These are phyloP conservation scores for Globisporangium cederbergense DNA, from an alignment of 352 stramenopile species.

Conservation along the genomic window DNA sequence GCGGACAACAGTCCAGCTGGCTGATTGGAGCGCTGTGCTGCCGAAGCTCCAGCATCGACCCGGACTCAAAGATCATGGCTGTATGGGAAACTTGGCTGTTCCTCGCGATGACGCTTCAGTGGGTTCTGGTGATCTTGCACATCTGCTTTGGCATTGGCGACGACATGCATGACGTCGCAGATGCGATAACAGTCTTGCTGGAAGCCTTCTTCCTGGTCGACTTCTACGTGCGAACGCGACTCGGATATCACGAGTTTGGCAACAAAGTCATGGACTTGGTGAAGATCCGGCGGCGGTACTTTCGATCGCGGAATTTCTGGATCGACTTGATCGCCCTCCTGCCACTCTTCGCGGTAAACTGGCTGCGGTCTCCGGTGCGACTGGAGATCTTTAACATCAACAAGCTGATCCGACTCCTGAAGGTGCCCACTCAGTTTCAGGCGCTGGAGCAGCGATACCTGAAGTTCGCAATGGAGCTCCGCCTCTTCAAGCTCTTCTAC, in stretches of 20 bases:
- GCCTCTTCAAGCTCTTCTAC: constrained; percentile 54
- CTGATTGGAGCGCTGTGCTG: constrained; percentile 1
- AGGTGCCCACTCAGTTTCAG: constrained; percentile 39
- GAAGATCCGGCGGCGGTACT: constrained; percentile 33
- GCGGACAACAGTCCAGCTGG: background rate
- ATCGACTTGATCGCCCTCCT: constrained; percentile 38
- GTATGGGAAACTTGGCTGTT: constrained; percentile 45
- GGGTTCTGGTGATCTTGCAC: constrained; percentile 36
- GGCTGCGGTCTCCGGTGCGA: constrained; percentile 16
- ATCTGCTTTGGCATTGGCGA: constrained; percentile 37
- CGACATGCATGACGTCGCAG: constrained; percentile 19
- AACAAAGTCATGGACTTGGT: constrained; percentile 48
- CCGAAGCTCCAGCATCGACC: constrained; percentile 26
- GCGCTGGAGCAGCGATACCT: constrained; percentile 43
- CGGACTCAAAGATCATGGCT: constrained; percentile 30
- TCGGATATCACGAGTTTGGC: constrained; percentile 46
- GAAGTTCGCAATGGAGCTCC: constrained; percentile 37
- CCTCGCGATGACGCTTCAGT: constrained; percentile 43
- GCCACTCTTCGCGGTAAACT: constrained; percentile 43
- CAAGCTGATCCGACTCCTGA: constrained; percentile 44
- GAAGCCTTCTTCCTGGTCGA: constrained; percentile 45
- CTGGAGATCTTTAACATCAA: constrained; percentile 50
- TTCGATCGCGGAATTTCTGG: constrained; percentile 32
- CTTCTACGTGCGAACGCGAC: constrained; percentile 35
- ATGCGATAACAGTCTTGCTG: constrained; percentile 28